phyloP scores from a whole-genome alignment of 2,329 filamentous ascomycete genomes.

The Chaetomiaceae sp. region DNA sequence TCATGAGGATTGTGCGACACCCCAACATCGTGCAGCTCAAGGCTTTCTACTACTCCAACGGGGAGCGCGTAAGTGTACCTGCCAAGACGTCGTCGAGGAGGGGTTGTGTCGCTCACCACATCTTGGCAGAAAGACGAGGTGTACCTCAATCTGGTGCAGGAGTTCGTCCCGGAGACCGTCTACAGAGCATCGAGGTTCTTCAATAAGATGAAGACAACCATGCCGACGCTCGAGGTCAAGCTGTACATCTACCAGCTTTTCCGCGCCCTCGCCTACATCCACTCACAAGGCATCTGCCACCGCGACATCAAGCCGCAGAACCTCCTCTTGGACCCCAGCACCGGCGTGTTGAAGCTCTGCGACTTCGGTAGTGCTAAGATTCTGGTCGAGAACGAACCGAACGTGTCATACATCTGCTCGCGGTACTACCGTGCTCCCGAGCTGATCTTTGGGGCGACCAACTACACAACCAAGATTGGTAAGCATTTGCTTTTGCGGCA shows the following conservation, averaged over 20 bases:
- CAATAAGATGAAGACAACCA: conserved; percentile 99
- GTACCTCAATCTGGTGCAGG: conserved; percentile 95
- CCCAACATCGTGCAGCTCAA: conserved; percentile 99
- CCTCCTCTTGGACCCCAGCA: conserved; percentile 84
- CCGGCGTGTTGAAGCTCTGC: conserved; percentile 91
- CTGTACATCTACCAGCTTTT: conserved; percentile 99
- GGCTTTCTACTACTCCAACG: conserved; percentile 99
- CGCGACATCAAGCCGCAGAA: conserved; percentile 99
- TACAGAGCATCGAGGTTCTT: conserved; percentile 98
- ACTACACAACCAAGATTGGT: conserved; percentile 99
- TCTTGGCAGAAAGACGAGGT: conserved; percentile 91
- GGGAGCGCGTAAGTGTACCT: conserved; percentile 71
- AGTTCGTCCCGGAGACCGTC: conserved; percentile 97
- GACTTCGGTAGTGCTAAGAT: conserved; percentile 99
- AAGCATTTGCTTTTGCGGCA: conserved; percentile 35
- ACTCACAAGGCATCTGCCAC: conserved; percentile 98
- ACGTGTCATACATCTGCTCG: conserved; percentile 99
- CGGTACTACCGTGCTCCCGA: conserved; percentile 97
- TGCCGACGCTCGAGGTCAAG: conserved; percentile 98
- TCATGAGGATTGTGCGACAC: conserved; percentile 98
- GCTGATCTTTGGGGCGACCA: conserved; percentile 96
- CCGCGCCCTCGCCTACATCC: conserved; percentile 95
- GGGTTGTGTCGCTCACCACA: conserved; percentile 8
- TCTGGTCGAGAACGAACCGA: conserved; percentile 95
- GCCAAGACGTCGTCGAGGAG: conserved; percentile 1